These are phyloP conservation scores for Komagataella populi DNA, from an alignment of 805 yeast species.

Conservation along the genomic window DNA sequence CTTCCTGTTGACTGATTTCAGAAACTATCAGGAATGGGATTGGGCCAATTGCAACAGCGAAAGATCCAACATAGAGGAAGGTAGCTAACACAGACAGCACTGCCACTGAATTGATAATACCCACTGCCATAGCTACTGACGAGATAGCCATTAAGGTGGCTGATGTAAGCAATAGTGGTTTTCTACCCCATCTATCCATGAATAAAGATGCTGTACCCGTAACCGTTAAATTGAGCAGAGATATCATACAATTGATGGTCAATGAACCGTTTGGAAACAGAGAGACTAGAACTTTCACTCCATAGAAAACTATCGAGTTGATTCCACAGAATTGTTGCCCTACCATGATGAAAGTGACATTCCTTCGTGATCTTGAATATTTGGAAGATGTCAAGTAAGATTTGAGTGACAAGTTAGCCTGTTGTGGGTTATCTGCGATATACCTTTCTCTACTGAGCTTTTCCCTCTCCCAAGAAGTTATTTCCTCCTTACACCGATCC, in stretches of 20 bases:
- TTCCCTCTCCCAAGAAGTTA: conserved; percentile 17
- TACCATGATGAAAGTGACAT: conserved; percentile 58
- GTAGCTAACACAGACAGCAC: conserved; percentile 47
- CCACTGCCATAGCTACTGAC: conserved; percentile 49
- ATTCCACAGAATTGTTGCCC: conserved; percentile 92
- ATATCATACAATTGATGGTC: conserved; percentile 60
- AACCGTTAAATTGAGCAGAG: conserved; percentile 58
- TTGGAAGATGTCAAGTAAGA: conserved; percentile 36
- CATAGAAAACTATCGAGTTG: conserved; percentile 86
- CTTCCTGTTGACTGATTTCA: conserved; percentile 75
- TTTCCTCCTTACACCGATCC: conserved; percentile 9
- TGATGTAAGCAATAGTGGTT: conserved; percentile 54
- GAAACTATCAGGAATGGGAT: conserved; percentile 83
- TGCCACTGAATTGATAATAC: conserved; percentile 38
- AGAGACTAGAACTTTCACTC: conserved; percentile 68
- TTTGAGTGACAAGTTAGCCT: conserved; percentile 13
- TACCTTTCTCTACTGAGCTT: conserved; percentile 9
- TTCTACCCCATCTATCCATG: conserved; percentile 69
- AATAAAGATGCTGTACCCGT: conserved; percentile 64
- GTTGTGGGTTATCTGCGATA: conserved; percentile 11
- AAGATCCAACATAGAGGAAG: conserved; percentile 63
- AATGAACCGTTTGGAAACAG: conserved; percentile 64
- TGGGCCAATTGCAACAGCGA: conserved; percentile 91
- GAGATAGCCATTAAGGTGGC: conserved; percentile 55
- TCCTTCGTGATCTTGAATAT: conserved; percentile 44